These are phyloP conservation scores for Tephrocybe sp. DNA, from an alignment of 768 basidiomycete species.

Conservation along the genomic window DNA sequence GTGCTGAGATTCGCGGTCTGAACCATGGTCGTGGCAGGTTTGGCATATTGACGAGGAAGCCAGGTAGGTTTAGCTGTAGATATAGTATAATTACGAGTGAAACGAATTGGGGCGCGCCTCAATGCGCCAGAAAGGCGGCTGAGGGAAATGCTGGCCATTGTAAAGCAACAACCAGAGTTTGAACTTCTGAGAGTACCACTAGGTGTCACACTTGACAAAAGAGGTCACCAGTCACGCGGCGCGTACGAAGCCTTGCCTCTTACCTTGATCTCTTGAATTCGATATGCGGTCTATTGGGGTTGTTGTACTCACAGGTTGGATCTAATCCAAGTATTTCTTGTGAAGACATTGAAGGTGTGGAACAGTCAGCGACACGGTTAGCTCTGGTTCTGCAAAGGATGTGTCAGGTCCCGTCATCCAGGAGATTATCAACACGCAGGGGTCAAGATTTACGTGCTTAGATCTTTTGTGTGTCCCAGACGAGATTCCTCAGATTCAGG, in stretches of 20 bases:
- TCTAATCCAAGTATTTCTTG: constrained; percentile 1
- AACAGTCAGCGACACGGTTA: constrained; percentile 72
- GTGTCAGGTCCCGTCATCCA: constrained; percentile 65
- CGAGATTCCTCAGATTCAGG: constrained; percentile 49
- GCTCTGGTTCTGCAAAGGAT: constrained; percentile 46
- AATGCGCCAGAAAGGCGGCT: constrained; percentile 15
- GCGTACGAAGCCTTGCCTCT: neutral
- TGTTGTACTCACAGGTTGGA: constrained; percentile 29
- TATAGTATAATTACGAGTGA: constrained; percentile 7
- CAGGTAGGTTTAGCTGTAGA: constrained; percentile 4
- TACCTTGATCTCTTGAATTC: neutral
- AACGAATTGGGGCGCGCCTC: constrained; percentile 1
- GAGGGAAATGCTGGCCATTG: constrained; percentile 22
- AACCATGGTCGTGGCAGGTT: neutral
- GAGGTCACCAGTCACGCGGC: neutral
- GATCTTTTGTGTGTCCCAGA: constrained; percentile 60
- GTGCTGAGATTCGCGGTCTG: constrained; percentile 15
- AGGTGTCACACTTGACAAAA: constrained; percentile 8
- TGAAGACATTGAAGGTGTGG: constrained; percentile 4
- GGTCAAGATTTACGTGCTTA: constrained; percentile 32
- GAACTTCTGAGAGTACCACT: constrained; percentile 5
- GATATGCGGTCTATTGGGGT: constrained; percentile 23
- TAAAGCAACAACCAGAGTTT: neutral
- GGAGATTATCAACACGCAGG: constrained; percentile 37
- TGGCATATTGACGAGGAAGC: constrained; percentile 7